Evolutionary conservation across 177 flowering plant genomes (phyloP).

Genomic region (Vitis hybrid): DNA sequence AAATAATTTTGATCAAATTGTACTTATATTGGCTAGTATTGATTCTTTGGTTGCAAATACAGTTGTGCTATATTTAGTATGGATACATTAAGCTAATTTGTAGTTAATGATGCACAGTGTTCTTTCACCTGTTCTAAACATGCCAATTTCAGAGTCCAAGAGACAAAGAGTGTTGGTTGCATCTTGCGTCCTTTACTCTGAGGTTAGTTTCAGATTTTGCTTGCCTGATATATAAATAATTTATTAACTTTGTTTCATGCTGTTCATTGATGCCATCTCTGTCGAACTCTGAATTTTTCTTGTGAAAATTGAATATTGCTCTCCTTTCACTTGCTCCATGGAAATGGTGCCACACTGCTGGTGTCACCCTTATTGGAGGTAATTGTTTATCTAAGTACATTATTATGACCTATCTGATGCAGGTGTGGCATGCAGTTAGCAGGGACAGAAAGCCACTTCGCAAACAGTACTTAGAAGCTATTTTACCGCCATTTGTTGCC

Average conservation of each 20-base stretch:
- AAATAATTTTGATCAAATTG: no score
- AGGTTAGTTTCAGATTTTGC: constrained; percentile 53
- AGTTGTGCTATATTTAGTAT: neutral
- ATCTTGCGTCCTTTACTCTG: constrained; percentile 91
- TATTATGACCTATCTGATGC: constrained; percentile 27
- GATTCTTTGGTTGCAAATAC: neutral
- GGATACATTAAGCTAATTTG: constrained; percentile 15
- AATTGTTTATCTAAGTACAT: neutral
- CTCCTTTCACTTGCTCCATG: neutral
- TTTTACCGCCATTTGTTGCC: constrained; percentile 95
- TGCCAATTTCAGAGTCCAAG: constrained; percentile 94
- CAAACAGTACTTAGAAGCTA: constrained; percentile 84
- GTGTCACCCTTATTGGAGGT: neutral
- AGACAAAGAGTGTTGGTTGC: constrained; percentile 98
- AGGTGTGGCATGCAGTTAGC: constrained; percentile 96
- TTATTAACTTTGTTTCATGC: neutral
- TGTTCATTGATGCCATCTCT: constrained; percentile 3
- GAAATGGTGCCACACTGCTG: neutral
- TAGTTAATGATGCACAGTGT: constrained; percentile 60
- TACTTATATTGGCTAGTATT: no score
- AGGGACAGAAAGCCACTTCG: constrained; percentile 81
- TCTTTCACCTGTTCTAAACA: constrained; percentile 91
- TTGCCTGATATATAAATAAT: neutral
- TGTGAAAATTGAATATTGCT: constrained; percentile 2
- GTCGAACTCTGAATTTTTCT: neutral